These are phyloP conservation scores for Myriosclerotinia duriaeana DNA, from an alignment of 2,329 filamentous ascomycete genomes.

Conservation along the genomic window DNA sequence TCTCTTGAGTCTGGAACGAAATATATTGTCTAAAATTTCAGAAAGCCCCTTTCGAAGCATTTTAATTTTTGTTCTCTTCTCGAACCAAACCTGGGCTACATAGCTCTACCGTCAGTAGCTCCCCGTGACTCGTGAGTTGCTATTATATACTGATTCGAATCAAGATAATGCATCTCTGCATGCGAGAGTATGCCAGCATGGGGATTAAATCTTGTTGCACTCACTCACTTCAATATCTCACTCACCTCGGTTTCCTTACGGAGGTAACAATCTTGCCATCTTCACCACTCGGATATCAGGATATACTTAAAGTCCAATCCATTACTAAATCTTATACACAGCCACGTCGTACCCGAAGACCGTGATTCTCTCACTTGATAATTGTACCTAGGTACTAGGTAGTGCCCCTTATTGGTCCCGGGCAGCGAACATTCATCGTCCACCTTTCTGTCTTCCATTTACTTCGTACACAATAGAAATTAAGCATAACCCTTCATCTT, in stretches of 20 bases:
- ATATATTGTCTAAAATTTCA: not conserved
- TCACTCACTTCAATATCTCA: not conserved
- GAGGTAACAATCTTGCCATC: not conserved
- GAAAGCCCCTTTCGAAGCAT: conserved; percentile 3
- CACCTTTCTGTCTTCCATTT: not conserved
- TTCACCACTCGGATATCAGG: conserved; percentile 1
- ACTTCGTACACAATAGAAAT: not conserved
- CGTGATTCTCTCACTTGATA: not conserved
- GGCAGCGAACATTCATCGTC: not conserved
- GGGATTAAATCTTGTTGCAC: no score
- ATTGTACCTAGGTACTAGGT: no score
- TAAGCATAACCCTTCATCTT: conserved; percentile 16
- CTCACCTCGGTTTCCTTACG: not conserved
- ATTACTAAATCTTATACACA: not conserved
- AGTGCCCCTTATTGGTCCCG: not conserved
- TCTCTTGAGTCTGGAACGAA: not conserved
- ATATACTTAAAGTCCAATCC: not conserved
- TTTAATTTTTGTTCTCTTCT: not conserved
- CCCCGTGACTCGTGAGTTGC: not conserved
- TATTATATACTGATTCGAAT: not conserved
- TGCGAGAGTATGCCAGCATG: not conserved
- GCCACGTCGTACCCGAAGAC: conserved; percentile 6
- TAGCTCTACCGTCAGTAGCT: not conserved
- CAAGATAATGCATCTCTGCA: not conserved
- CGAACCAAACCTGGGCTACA: not conserved